Evolutionary conservation across 1,284 basidiomycete genomes (phyloP), one percentile per base, ranked within the genome.

Genomic region (Phylloboletellus chloephorus): DNA sequence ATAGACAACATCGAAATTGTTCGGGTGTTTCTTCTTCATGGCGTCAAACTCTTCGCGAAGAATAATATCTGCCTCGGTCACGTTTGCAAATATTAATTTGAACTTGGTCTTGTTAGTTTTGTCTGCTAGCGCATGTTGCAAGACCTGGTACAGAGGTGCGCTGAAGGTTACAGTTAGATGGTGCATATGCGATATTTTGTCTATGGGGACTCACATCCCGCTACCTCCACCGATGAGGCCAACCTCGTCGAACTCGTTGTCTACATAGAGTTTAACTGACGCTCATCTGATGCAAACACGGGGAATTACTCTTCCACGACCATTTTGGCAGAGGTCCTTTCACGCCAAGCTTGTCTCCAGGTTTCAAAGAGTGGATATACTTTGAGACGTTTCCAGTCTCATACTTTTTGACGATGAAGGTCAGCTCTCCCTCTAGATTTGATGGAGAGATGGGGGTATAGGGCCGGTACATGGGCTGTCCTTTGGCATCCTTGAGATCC

Each of bases 241-340:
- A 46, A 96, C 83, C 52, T 89, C 70, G 37, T 94, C 86, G 48
- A 90, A 85, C 60, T 88, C 77, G 64, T 94, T 93, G 52, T 74
- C 85, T 88, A 50, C 2, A 29, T 7, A 39, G 12, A 9, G n/a
- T 44, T 38, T 22, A 45, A 31, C 15, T 17, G 32, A 19, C 11
- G 10, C 12, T 32, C 5, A 12, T 24, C 35, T 34, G 7, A 31
- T 11, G 21, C 29, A 22, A 30, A 35, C 19, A 17, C 20, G 24
- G 36, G 29, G 16, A 60, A 64, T 37, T 46, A 85, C 84, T 67
- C 65, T 88, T 79, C 73, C 84, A 92, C 28, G 80, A 73, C 68
- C 82, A 86, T 67, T 96, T 97, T 45, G 68, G 60, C 49, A 94
- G 78, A 11, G 93, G 93, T 12, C 90, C 95, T 71, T 98, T 98